phyloP scores from a whole-genome alignment of 345 rosid species.

The Moricandia moricandioides region DNA sequence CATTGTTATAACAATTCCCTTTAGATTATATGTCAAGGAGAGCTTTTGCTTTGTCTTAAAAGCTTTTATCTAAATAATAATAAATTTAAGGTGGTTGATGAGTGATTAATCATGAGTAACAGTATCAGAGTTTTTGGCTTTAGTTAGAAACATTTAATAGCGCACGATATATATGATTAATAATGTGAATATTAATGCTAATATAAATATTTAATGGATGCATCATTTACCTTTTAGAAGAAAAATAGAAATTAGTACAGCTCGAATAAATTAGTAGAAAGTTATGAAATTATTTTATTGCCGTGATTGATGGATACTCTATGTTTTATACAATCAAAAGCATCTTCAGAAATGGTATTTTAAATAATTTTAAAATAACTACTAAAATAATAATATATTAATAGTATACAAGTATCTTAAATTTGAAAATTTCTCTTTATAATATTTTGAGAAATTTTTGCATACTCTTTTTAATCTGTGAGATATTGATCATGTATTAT shows the following conservation, averaged over 20 bases:
- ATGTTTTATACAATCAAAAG: neutral
- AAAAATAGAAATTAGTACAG: neutral
- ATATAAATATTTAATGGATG: neutral
- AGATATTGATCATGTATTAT: neutral
- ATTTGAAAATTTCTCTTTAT: neutral
- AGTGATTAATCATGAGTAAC: slow-evolving; percentile 33
- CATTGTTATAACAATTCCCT: slow-evolving; percentile 21
- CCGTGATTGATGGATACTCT: neutral
- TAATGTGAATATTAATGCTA: neutral
- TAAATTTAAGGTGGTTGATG: slow-evolving; percentile 35
- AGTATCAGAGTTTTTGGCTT: slow-evolving; percentile 25
- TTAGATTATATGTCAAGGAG: slow-evolving; percentile 7
- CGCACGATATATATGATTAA: neutral
- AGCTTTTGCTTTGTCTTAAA: slow-evolving; percentile 16
- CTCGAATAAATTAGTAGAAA: neutral
- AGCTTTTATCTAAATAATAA: slow-evolving; percentile 5
- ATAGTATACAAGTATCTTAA: neutral
- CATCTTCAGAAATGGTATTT: neutral
- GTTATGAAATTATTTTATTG: neutral
- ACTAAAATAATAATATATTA: neutral
- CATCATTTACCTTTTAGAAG: neutral
- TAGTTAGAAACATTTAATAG: slow-evolving; percentile 9
- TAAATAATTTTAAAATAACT: neutral
- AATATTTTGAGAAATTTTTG: neutral
- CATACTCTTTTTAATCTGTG: neutral